A percentile compares a stretch with the other conserved stretches of the same genome.
These are phyloP conservation scores for Phytopythium ostracodes DNA, from an alignment of 352 stramenopile species.

Conservation along the genomic window DNA sequence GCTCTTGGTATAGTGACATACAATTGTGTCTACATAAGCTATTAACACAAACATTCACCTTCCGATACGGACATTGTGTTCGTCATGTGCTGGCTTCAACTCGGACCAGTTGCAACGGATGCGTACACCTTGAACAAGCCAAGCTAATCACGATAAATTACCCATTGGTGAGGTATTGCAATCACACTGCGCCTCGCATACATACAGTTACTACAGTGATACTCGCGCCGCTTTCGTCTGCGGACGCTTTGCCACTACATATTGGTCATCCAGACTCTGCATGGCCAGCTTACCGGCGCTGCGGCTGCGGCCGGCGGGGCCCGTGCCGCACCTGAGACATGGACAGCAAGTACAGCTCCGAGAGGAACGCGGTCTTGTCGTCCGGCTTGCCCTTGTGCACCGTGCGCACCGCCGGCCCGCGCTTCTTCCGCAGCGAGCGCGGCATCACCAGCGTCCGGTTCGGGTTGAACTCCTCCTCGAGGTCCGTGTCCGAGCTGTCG, in stretches of 20 bases:
- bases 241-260: background rate
- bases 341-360: conserved; percentile 36
- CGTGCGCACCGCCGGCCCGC: background rate
- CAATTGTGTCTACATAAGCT: too few relatives aligned
- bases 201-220: background rate
- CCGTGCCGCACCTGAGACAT: conserved; percentile 21
- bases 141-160: conserved; percentile 1
- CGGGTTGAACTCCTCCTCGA: conserved; percentile 12
- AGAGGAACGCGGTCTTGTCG: conserved; percentile 39
- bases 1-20: too few relatives aligned
- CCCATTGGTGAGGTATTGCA: background rate
- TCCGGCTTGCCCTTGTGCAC: conserved; percentile 2
- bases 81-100: too few relatives aligned
- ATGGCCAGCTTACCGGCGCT: background rate
- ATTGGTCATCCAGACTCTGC: background rate
- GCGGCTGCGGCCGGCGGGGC: background rate
- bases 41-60: too few relatives aligned
- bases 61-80: too few relatives aligned
- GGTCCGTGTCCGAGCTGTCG: conserved; percentile 10
- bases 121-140: background rate
- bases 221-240: background rate
- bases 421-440: conserved; percentile 23
- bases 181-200: background rate
- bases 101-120: too few relatives aligned
- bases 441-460: conserved; percentile 17